phyloP scores from a whole-genome alignment of 2,329 filamentous ascomycete species.

The Penicillium freii region DNA sequence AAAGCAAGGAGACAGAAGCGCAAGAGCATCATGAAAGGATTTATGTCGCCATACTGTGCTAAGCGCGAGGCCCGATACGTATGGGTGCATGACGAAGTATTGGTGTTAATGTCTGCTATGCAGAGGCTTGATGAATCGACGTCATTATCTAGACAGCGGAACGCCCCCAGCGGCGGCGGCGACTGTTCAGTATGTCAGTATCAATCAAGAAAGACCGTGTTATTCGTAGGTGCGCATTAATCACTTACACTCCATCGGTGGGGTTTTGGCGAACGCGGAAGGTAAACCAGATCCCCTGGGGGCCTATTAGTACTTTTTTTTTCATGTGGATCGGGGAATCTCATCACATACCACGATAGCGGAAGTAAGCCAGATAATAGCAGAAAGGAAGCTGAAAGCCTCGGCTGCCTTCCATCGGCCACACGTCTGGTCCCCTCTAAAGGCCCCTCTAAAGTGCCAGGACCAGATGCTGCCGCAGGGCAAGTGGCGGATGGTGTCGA shows the following conservation, averaged over 20 bases:
- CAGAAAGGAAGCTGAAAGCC: slow-evolving; percentile 70
- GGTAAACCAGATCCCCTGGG: slow-evolving; percentile 38
- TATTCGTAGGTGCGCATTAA: not conserved
- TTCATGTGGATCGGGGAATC: no score
- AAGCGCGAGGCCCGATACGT: not conserved
- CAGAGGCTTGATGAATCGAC: not conserved
- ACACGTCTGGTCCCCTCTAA: slow-evolving; percentile 57
- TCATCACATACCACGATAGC: slow-evolving; percentile 51
- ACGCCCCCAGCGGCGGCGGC: slow-evolving; percentile 23
- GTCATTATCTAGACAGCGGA: slow-evolving; percentile 7
- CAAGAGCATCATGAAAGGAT: slow-evolving; percentile 4
- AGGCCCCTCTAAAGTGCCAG: slow-evolving; percentile 55
- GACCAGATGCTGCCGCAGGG: slow-evolving; percentile 58
- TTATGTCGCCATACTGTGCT: not conserved
- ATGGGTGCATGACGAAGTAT: not conserved
- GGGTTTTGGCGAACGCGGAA: slow-evolving; percentile 27
- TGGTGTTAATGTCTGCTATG: not conserved
- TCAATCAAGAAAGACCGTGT: not conserved
- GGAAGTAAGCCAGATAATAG: slow-evolving; percentile 68
- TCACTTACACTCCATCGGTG: slow-evolving; percentile 25
- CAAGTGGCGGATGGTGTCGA: slow-evolving; percentile 54
- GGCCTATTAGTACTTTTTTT: slow-evolving; percentile 10
- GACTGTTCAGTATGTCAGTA: slow-evolving; percentile 3
- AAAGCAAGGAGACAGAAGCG: slow-evolving; percentile 7
- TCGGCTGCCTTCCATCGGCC: slow-evolving; percentile 68